These are phyloP conservation scores for Exophiala phaeomuriformis DNA, from an alignment of 2,329 filamentous ascomycete species.

Conservation along the genomic window DNA sequence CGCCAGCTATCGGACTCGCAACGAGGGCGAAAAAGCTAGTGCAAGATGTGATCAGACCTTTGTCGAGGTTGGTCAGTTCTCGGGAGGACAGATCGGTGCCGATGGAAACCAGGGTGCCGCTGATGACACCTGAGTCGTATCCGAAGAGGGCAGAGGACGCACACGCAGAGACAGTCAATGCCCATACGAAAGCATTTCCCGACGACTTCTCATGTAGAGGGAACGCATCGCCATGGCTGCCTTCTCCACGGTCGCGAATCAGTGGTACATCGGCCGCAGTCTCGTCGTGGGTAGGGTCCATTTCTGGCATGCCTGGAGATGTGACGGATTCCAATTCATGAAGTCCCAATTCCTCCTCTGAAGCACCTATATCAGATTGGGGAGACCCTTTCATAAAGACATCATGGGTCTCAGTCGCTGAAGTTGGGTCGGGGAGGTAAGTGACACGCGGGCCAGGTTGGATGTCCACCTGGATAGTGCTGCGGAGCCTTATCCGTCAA, in stretches of 20 bases:
- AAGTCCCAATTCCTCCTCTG: constrained; percentile 17
- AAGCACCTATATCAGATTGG: neutral
- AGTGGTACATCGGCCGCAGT: constrained; percentile 13
- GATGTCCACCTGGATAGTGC: neutral
- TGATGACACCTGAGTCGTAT: constrained; percentile 58
- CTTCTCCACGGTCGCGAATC: constrained; percentile 6
- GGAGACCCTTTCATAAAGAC: neutral
- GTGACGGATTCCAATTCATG: constrained; percentile 5
- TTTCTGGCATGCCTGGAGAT: constrained; percentile 8
- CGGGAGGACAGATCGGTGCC: constrained; percentile 47
- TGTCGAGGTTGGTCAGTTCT: constrained; percentile 48
- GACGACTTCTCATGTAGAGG: constrained; percentile 11
- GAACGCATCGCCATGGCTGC: neutral
- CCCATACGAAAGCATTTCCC: constrained; percentile 46
- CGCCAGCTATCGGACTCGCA: constrained; percentile 48
- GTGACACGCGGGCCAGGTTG: neutral
- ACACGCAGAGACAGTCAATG: constrained; percentile 50
- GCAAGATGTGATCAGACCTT: constrained; percentile 51
- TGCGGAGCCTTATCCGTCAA: too few species aligned
- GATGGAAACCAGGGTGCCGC: constrained; percentile 52
- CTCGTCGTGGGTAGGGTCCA: constrained; percentile 13
- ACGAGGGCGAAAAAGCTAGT: constrained; percentile 53
- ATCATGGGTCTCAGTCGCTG: neutral
- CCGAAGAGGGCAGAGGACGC: constrained; percentile 55
- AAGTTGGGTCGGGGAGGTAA: neutral